Conservation (phyloP, 495 filamentous ascomycete species). For the Penicillium canescens region DNA sequence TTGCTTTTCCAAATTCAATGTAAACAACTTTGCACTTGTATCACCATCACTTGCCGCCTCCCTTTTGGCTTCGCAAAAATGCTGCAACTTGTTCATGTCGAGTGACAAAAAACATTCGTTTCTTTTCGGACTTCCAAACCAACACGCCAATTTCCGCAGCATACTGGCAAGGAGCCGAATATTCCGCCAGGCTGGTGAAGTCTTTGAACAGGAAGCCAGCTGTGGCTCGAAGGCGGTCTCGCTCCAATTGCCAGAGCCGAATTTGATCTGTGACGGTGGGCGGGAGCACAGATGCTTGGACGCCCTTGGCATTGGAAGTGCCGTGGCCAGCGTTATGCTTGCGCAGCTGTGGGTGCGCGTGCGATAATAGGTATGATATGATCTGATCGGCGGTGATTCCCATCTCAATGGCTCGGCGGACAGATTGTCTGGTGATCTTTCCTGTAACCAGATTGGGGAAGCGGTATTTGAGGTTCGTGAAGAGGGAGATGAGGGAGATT, state of each 20-base stretch:
- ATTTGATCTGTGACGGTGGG: constrained; percentile 98
- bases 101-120: constrained; percentile 83
- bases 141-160: constrained; percentile 92
- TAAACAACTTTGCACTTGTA: not conserved
- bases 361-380: constrained; percentile 80
- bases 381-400: constrained; percentile 96
- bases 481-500: constrained; percentile 91
- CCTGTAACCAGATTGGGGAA: constrained; percentile 92
- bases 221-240: constrained; percentile 83
- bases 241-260: constrained; percentile 94
- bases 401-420: constrained; percentile 79
- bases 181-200: constrained; percentile 75
- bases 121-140: constrained; percentile 77
- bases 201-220: constrained; percentile 87
- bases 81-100: constrained; percentile 80
- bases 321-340: constrained; percentile 57
- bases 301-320: constrained; percentile 34
- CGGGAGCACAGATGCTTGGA: constrained; percentile 66
- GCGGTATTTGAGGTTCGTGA: constrained; percentile 78
- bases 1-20: not conserved
- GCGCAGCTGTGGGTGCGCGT: constrained; percentile 90
- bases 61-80: constrained; percentile 68
- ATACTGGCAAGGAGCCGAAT: constrained; percentile 70
- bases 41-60: not conserved
- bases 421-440: constrained; percentile 80